Percentiles rank a stretch among this genome's conserved stretches.
Evolutionary conservation across 768 basidiomycete genomes (phyloP).

Genomic region (Phylloporus arenicola): DNA sequence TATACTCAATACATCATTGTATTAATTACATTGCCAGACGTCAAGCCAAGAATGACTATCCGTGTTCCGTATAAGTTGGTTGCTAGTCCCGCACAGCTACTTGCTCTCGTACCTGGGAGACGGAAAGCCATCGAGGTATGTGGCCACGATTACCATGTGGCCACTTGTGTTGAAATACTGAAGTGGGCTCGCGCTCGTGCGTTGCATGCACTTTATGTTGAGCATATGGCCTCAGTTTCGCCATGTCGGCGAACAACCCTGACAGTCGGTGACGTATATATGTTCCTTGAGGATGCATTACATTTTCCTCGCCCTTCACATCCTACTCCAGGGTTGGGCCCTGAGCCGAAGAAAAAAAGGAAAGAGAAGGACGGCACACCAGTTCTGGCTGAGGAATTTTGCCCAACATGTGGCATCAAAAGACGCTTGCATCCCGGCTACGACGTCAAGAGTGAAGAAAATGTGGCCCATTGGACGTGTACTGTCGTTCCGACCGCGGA

Average conservation of each 20-base stretch:
- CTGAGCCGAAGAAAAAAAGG: slow-evolving; percentile 22
- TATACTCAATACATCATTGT: not conserved
- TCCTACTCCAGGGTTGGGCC: slow-evolving; percentile 2
- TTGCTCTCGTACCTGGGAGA: slow-evolving; percentile 36
- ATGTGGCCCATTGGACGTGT: slow-evolving; percentile 18
- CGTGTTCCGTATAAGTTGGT: slow-evolving; percentile 38
- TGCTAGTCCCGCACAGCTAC: slow-evolving; percentile 31
- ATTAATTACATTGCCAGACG: slow-evolving; percentile 25
- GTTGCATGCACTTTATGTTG: slow-evolving; percentile 35
- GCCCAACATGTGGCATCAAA: slow-evolving; percentile 27
- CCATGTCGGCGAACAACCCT: slow-evolving; percentile 22
- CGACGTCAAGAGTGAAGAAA: slow-evolving; percentile 19
- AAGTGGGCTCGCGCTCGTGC: slow-evolving; percentile 46
- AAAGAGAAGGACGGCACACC: slow-evolving; percentile 22
- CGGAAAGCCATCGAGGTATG: slow-evolving; percentile 47
- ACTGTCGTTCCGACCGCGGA: slow-evolving; percentile 19
- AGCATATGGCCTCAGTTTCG: slow-evolving; percentile 19
- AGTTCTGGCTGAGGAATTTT: slow-evolving; percentile 19
- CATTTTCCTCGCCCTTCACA: slow-evolving; percentile 32
- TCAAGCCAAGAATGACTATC: slow-evolving; percentile 27
- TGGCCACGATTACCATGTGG: not conserved
- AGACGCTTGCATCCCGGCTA: slow-evolving; percentile 24
- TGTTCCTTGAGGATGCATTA: slow-evolving; percentile 40
- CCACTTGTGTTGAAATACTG: slow-evolving; percentile 1
- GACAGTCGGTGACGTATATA: slow-evolving; percentile 39